phyloP scores from a whole-genome alignment of 129 eudicot species.

The Apium graveolens region DNA sequence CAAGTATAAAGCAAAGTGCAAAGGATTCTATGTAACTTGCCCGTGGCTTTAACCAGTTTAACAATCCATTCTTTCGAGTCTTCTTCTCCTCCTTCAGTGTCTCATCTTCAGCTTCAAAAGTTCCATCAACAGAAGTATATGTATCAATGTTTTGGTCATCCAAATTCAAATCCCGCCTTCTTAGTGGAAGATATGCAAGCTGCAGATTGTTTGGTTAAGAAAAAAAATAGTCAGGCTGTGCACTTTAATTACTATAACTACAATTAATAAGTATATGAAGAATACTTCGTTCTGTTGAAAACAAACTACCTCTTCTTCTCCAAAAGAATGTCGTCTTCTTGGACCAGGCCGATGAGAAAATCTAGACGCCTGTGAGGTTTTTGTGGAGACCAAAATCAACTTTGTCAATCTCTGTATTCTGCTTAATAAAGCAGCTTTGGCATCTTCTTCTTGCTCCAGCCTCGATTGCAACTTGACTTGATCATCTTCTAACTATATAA shows the following conservation, averaged over 20 bases:
- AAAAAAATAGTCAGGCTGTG: not conserved
- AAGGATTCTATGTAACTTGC: constrained; percentile 26
- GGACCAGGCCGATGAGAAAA: constrained; percentile 52
- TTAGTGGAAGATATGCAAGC: constrained; percentile 94
- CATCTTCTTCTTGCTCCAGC: constrained; percentile 98
- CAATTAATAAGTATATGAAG: not conserved
- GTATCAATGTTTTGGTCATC: constrained; percentile 74
- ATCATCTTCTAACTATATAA: constrained; percentile 85
- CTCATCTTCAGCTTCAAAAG: constrained; percentile 47
- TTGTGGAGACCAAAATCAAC: constrained; percentile 87
- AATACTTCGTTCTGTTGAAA: not conserved
- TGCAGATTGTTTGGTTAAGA: constrained; percentile 25
- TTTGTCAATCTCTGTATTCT: constrained; percentile 94
- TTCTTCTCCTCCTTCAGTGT: constrained; percentile 68
- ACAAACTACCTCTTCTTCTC: constrained; percentile 83
- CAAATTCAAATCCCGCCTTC: constrained; percentile 69
- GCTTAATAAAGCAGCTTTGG: constrained; percentile 87
- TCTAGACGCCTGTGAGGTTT: constrained; percentile 72
- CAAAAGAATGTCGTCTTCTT: constrained; percentile 93
- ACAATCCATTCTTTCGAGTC: constrained; percentile 70
- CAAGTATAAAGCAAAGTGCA: not conserved
- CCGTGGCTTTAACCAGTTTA: constrained; percentile 89
- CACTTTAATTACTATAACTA: not conserved
- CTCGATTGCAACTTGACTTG: constrained; percentile 92
- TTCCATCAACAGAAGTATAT: constrained; percentile 57